Base-by-base conservation (phyloP, 2,329 filamentous ascomycete genomes). In the Fusarium fujikuroi region DNA sequence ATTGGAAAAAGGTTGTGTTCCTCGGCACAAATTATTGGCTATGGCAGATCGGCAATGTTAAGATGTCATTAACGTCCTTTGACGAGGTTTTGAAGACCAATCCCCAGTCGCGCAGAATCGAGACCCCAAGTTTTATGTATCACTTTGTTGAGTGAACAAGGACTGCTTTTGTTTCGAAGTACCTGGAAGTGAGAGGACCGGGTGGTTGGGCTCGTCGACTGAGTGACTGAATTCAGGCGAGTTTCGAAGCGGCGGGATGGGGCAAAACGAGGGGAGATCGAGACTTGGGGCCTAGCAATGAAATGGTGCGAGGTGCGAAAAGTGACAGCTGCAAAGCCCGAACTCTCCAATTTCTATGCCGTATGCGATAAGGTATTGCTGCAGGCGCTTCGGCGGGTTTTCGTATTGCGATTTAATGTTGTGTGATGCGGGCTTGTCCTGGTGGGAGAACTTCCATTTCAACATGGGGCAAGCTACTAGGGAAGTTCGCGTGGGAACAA, bases 391-490 rank as follows among this genome's bases (percentile, higher is more conserved):
- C 56, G 62, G 49, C 60, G 60, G 66, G 58, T 52, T 56, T 66
- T 69, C 69, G 63, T 67, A 57, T 69, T 69, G 61, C 61, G 69
- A 66, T 30, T 54, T 28, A 21, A 39, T 74, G 63, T 73, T 73
- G 74, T 78, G 71, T 67, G 76, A 58, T 71, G 72, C 66, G 64
- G 68, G 69, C 67, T 75, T 76, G 69, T 39, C 42, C 63, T 78
- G 75, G 69, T 77, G 66, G 60, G 60, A 70, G 66, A 70, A 70
- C 53, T 66, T 66, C 66, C 47, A 70, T 50, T 54, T 56, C 32
- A 40, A 60, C 53, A 70, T 70, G 67, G 67, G 66, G 53, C 67
- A 69, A 69, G 64, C 43, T 69, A 32, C 32, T 14, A 54, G 49
- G 60, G 42, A 59, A 64, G 49, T 64, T 67, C 61, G 61, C 64